A percentile compares a stretch with the other conserved stretches of the same genome.
Conservation (phyloP, 352 stramenopile genomes). For the Pythium scleroteichum region DNA sequence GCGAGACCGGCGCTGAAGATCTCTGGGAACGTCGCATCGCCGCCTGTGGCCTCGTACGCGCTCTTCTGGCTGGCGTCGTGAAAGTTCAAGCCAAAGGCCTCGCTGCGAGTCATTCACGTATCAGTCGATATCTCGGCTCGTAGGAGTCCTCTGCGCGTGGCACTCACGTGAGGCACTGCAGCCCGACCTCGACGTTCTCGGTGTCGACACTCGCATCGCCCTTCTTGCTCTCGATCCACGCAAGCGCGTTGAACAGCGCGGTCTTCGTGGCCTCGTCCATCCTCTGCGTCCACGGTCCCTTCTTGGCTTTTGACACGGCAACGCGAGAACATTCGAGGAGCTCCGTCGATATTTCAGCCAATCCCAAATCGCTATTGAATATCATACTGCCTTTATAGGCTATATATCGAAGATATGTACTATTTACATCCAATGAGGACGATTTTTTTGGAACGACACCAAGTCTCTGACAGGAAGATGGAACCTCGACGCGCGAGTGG, state of each 20-base stretch:
- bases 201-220: constrained; percentile 47
- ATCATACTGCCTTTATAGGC: not conserved
- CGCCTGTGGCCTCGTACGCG: constrained; percentile 40
- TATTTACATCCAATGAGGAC: constrained; percentile 27
- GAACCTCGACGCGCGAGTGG: no score
- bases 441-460: constrained; percentile 12
- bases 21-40: constrained; percentile 51
- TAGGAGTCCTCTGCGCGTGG: constrained; percentile 2
- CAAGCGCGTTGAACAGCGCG: constrained; percentile 74
- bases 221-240: constrained; percentile 73
- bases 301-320: constrained; percentile 5
- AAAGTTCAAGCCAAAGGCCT: constrained; percentile 69
- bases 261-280: constrained; percentile 43
- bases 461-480: not conserved
- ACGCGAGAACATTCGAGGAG: constrained; percentile 18
- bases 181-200: constrained; percentile 64
- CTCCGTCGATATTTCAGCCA: constrained; percentile 8
- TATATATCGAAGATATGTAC: not conserved
- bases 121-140: not conserved
- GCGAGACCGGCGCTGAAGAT: constrained; percentile 75
- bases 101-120: constrained; percentile 31
- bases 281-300: not conserved
- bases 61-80: constrained; percentile 57
- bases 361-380: not conserved
- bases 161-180: constrained; percentile 63